Conservation (phyloP, 2,329 filamentous ascomycete species). For the Graphiopsis chlorocephala region DNA sequence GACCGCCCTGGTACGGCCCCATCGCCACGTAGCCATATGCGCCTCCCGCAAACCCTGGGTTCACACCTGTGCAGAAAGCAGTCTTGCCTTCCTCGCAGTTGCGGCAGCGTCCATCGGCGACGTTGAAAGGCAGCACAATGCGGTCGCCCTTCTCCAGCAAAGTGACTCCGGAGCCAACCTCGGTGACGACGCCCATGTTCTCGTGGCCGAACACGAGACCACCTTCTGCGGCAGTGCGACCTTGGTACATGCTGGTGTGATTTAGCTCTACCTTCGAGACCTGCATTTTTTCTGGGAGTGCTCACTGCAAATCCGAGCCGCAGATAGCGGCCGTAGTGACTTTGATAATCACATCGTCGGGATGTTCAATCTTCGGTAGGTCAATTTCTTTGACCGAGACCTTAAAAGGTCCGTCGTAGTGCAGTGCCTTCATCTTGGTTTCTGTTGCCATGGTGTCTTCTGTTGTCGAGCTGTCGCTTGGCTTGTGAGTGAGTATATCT, state of each 20-base stretch:
- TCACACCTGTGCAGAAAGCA: constrained; percentile 62
- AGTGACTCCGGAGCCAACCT: constrained; percentile 58
- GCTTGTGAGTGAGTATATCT: neutral
- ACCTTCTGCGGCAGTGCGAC: constrained; percentile 59
- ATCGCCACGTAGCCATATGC: constrained; percentile 58
- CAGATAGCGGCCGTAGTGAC: constrained; percentile 58
- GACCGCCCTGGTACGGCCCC: constrained; percentile 53
- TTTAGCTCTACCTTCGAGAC: constrained; percentile 27
- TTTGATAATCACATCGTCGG: constrained; percentile 64
- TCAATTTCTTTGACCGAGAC: constrained; percentile 62
- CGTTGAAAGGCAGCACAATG: constrained; percentile 65
- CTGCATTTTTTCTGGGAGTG: constrained; percentile 39
- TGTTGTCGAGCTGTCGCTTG: neutral
- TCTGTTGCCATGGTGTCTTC: constrained; percentile 14
- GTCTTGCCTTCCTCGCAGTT: constrained; percentile 65
- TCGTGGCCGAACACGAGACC: constrained; percentile 62
- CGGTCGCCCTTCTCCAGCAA: constrained; percentile 61
- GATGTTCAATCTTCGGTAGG: constrained; percentile 58
- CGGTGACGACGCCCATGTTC: constrained; percentile 43
- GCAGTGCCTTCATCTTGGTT: constrained; percentile 58
- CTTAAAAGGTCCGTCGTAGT: constrained; percentile 60
- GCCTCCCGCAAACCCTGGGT: constrained; percentile 59
- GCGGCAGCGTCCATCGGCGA: constrained; percentile 60
- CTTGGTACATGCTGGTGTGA: constrained; percentile 60
- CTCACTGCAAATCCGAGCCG: constrained; percentile 45